These are phyloP conservation scores for Cymbopogon flexuosus DNA, from an alignment of 202 grass and related monocot species.

Conservation along the genomic window DNA sequence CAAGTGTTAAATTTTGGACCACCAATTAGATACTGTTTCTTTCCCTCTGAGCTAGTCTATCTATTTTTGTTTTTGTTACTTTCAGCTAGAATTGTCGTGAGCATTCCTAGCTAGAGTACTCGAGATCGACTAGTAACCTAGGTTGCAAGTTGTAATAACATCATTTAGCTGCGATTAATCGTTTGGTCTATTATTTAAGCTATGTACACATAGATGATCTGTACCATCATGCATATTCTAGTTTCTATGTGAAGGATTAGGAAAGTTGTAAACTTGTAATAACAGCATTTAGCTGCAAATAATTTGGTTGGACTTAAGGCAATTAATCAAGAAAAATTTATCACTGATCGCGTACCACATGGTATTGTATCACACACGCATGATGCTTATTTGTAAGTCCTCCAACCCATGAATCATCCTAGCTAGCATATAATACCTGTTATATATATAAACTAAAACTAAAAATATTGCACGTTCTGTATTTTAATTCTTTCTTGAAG, in stretches of 20 bases:
- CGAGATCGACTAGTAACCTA: conserved; percentile 13
- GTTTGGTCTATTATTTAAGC: conserved; percentile 4
- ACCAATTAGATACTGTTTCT: conserved; percentile 8
- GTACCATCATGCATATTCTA: conserved; percentile 13
- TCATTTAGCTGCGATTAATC: too few species aligned
- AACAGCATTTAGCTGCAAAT: not conserved
- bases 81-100: conserved; percentile 25
- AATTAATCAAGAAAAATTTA: not conserved
- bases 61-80: conserved; percentile 31
- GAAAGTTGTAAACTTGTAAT: not conserved
- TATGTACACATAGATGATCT: not conserved
- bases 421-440: not conserved
- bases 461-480: not conserved
- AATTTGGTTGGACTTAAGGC: not conserved
- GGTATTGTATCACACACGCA: not conserved
- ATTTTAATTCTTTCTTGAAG: not conserved
- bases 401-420: not conserved
- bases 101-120: conserved; percentile 22
- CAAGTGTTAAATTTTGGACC: conserved; percentile 35
- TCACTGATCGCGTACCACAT: not conserved
- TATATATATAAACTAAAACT: not conserved
- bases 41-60: not conserved
- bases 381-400: too few species aligned
- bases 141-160: not conserved
- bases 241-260: not conserved